Evolutionary conservation across 2,329 filamentous ascomycete genomes (phyloP).

Genomic region (Claviceps humidiphila): DNA sequence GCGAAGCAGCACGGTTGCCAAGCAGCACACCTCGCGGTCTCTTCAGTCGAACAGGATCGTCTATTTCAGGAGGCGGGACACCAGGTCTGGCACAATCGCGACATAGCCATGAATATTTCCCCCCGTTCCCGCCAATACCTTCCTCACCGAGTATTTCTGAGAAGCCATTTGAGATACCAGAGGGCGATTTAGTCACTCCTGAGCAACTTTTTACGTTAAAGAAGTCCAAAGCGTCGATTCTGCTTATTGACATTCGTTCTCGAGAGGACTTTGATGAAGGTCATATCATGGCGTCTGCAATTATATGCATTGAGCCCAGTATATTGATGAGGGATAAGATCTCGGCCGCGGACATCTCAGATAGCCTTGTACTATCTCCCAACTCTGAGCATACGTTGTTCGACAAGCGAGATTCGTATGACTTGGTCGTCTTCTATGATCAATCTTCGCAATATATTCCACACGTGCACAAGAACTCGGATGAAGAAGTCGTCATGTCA

Average conservation of each 20-base stretch:
- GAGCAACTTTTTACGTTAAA: constrained; percentile 61
- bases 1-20: constrained; percentile 50
- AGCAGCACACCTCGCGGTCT: constrained; percentile 51
- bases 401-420: constrained; percentile 58
- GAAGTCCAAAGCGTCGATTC: constrained; percentile 42
- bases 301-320: constrained; percentile 79
- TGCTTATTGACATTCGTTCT: constrained; percentile 75
- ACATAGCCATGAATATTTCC: constrained; percentile 20
- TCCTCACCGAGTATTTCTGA: constrained; percentile 19
- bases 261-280: constrained; percentile 75
- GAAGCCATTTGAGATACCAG: constrained; percentile 35
- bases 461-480: constrained; percentile 19
- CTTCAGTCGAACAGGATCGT: constrained; percentile 46
- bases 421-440: constrained; percentile 87
- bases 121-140: constrained; percentile 13
- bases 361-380: constrained; percentile 58
- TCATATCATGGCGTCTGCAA: constrained; percentile 71
- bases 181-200: constrained; percentile 47
- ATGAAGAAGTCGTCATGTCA: constrained; percentile 48
- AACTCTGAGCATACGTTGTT: constrained; percentile 66
- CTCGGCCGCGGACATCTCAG: constrained; percentile 47
- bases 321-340: constrained; percentile 57
- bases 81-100: constrained; percentile 15
- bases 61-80: constrained; percentile 23
- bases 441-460: constrained; percentile 45